Evolutionary conservation across 2,329 filamentous ascomycete species (phyloP), one percentile per base, ranked within the genome.

Genomic region (Aspergillus fructus): DNA sequence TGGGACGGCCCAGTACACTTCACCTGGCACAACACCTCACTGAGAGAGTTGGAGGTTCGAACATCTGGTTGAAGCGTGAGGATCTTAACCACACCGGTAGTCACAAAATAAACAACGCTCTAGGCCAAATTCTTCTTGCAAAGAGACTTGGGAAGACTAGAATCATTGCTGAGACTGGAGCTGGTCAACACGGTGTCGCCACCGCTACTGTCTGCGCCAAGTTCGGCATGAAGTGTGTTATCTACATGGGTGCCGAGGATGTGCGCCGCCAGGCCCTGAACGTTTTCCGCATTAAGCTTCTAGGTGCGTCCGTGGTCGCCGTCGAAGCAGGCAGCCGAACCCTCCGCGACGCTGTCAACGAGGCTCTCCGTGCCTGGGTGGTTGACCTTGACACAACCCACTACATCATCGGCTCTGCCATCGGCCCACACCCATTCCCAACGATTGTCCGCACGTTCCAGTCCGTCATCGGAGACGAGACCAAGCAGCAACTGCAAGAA

Each of bases 81-180:
- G 94, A 99, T 73, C 81, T 97, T 56, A 97, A 97, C 78, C 94
- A 99, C 74, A 97, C 94, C 8, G 94, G 94, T 64, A 96, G 90
- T 62, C 94, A 99, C 83, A 99, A 99, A 84, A 97, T 99, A 82
- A 99, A 99, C 82, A 99, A 99, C 69, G 94, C 94, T 0, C 81
- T 99, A 8, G 94, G 94, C 2, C 94, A 99, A 76, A 87, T 97
- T 49, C 84, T 99, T 13, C 80, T 99, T 40, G 94, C 94, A 2
- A 84, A 84, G 66, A 83, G 91, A 61, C 78, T 99, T 49, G 94
- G 94, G 50, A 99, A 99, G 84, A 97, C 88, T 5, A 89, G 92
- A 74, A 97, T 99, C 68, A 99, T 99, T 66, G 94, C 94, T 49
- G 94, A 99, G 79, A 99, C 94, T 15, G 94, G 94, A 65, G 94